Conservation (phyloP, 2,329 filamentous ascomycete species). For the Hypoxylon sp. region DNA sequence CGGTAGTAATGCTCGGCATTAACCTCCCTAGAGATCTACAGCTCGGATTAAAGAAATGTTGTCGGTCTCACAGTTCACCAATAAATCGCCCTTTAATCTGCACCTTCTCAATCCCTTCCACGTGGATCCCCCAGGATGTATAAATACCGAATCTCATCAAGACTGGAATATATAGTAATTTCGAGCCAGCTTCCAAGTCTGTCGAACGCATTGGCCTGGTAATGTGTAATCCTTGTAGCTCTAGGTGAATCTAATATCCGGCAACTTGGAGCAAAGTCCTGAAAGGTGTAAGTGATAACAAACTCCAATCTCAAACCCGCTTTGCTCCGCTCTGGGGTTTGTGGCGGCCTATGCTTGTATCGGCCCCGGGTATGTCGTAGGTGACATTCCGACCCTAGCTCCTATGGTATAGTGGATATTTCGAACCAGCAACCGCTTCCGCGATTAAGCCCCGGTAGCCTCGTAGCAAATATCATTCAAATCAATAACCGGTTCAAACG, state of each 20-base stretch:
- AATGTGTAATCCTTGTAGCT: not conserved
- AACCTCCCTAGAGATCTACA: not conserved
- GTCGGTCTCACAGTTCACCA: not conserved
- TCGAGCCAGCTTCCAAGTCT: not conserved
- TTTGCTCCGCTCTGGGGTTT: not conserved
- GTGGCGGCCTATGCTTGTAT: not conserved
- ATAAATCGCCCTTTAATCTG: not conserved
- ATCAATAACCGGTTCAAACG: constrained; percentile 23
- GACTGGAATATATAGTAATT: not conserved
- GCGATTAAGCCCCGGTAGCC: not conserved
- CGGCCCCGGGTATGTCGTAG: not conserved
- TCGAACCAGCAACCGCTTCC: not conserved
- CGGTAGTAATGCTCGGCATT: constrained; percentile 23
- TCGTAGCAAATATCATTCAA: constrained; percentile 14
- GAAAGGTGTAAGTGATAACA: not conserved
- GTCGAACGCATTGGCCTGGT: not conserved
- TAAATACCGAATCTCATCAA: constrained; percentile 5
- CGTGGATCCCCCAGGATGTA: not conserved
- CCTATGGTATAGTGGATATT: not conserved
- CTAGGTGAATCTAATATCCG: not conserved
- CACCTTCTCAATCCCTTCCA: not conserved
- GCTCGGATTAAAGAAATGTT: not conserved
- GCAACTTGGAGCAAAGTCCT: not conserved
- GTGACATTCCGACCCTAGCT: not conserved
- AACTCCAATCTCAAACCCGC: not conserved